Evolutionary conservation across 2,329 filamentous ascomycete species (phyloP), one percentile per base, ranked within the genome.

Genomic region (Didymosphaeria variabile): DNA sequence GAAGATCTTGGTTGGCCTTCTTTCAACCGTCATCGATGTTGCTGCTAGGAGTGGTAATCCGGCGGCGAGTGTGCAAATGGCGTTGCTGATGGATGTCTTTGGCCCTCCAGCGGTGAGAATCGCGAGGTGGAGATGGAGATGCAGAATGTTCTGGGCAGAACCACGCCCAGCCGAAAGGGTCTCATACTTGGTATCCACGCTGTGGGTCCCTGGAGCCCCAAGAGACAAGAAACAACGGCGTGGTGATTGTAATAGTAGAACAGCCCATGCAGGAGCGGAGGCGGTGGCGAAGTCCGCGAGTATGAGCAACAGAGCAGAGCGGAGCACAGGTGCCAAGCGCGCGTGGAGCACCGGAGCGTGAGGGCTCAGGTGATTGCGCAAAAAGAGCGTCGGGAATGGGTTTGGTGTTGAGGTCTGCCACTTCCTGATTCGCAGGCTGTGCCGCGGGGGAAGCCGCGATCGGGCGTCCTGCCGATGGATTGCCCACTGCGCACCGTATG

Each of bases 1-100:
- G 63, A 74, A 68, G 67, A 56, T 55, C 64, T 73, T 72, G 66
- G 55, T 58, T 56, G 69, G 68, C 67, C 73, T 75, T 76, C 72
- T 76, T 74, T 74, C 59, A 59, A 76, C 72, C 57, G 56, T 63
- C 53, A 55, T 55, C 29, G 53, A 55, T 34, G 38, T 36, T 23
- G 52, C 40, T 23, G 52, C 38, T 45, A 21, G 17, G 31, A n/a
- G 29, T 9, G 42, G 42, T 26, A 38, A 55, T 36, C 42, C 53
- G 53, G 31, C 53, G 53, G 31, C 19, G 12, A 34, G 21, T 19
- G n/a, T 54, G 29, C 40, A 10, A 34, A 23, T 40, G 23, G 38
- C 23, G 40, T 34, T 46, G 40, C 40, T 46, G 40, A 26, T 23
- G 36, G 8, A 17, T 26, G 17, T 23, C 4, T 44, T 36, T n/a